phyloP scores from a whole-genome alignment of 176 grass and related monocot species.

The Musa itinerans region DNA sequence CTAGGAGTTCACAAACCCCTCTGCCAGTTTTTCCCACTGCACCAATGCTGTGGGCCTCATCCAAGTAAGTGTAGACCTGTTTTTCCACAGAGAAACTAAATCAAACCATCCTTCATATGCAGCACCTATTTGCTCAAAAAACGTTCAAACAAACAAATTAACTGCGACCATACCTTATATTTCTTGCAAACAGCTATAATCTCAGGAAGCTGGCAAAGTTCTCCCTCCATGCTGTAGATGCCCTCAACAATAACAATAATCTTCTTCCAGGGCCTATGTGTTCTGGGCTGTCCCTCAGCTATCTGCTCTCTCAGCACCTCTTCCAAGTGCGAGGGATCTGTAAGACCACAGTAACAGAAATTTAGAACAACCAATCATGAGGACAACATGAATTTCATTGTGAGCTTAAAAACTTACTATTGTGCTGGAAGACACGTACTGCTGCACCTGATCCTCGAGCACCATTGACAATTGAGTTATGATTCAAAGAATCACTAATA shows the following conservation, averaged over 20 bases:
- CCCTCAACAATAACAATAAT: constrained; percentile 85
- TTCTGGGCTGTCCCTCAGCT: constrained; percentile 65
- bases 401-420: constrained; percentile 38
- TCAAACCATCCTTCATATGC: not conserved
- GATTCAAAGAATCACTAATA: constrained; percentile 81
- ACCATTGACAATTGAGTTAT: constrained; percentile 82
- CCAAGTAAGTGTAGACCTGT: constrained; percentile 78
- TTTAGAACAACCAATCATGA: not conserved
- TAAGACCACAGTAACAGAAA: constrained; percentile 2
- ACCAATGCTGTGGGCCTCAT: constrained; percentile 81
- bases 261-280: constrained; percentile 73
- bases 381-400: not conserved
- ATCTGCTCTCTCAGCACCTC: constrained; percentile 80
- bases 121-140: not conserved
- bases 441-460: constrained; percentile 68
- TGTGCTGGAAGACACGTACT: constrained; percentile 76
- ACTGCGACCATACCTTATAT: constrained; percentile 48
- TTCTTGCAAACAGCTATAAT: constrained; percentile 87
- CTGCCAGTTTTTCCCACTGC: constrained; percentile 62
- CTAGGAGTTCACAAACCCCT: constrained; percentile 79
- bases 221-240: constrained; percentile 88
- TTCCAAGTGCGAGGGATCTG: constrained; percentile 73
- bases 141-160: not conserved
- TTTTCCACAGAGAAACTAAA: constrained; percentile 11
- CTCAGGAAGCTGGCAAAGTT: constrained; percentile 77